Evolutionary conservation across 2,329 filamentous ascomycete species (phyloP), one percentile per base, ranked within the genome.

Genomic region (Pseudocercospora pini-densiflorae): DNA sequence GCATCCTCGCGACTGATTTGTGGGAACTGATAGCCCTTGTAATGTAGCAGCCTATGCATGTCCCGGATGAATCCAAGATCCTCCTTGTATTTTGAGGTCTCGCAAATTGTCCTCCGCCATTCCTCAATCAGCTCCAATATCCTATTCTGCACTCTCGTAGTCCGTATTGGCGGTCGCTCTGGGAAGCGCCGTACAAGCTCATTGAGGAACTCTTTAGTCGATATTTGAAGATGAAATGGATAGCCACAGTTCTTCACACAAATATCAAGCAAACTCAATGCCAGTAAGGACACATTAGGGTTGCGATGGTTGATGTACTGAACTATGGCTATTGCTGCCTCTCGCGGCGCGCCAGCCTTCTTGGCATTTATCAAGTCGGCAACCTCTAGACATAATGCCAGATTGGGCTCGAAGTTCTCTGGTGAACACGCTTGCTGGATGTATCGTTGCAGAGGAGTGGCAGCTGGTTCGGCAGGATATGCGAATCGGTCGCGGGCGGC

Each of bases 181-280:
- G 95, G 95, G 76, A 99, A 99, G 71, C 95, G 88, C 72, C 95
- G 90, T 68, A 99, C 95, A 67, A 99, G 89, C 83, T 99, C 95
- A 81, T 99, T 99, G 74, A 99, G 89, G 75, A 99, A 99, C 77
- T 99, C 95, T 80, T 99, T 99, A 72, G 95, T 98, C 80, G 92
- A 94, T 78, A 99, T 97, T 81, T 99, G 95, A 65, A 99, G 89
- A 77, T 99, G 95, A 81, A 99, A 99, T 0, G 95, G 94, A 79
- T 99, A 99, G 74, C 95, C 95, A 86, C 95, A 99, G 83, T 99
- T 99, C 85, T 99, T 99, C 81, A 98, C 95, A 81, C 95, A 98
- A 70, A 98, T 98, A 79, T 99, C 95, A 77, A 99, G 92, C 72
- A 99, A 88, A 75, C 85, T 90, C 76, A 98, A 86, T 66, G 95